These are phyloP conservation scores for Aleurites moluccanus DNA, from an alignment of 441 rosid genomes.

Conservation along the genomic window DNA sequence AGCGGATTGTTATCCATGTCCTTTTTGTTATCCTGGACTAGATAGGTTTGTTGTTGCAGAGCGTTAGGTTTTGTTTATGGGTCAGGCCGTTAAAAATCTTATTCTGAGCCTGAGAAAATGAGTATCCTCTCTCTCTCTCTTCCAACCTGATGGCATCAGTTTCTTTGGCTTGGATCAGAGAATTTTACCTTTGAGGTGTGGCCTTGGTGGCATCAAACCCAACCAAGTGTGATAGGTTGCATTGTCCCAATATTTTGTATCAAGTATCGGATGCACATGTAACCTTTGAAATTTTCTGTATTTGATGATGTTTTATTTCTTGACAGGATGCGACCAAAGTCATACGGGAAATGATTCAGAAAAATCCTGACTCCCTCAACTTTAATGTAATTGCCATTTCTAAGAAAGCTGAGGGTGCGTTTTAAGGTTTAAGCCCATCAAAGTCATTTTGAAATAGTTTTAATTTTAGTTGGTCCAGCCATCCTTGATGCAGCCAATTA, in stretches of 20 bases:
- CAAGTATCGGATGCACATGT: not conserved
- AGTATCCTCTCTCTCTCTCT: not conserved
- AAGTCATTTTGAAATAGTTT: slow-evolving; percentile 8
- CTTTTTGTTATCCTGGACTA: not conserved
- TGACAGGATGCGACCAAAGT: slow-evolving; percentile 72
- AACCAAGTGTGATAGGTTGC: not conserved
- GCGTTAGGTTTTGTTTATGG: not conserved
- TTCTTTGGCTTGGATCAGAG: not conserved
- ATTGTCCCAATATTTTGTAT: not conserved
- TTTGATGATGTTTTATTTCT: slow-evolving; percentile 9
- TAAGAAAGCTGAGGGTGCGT: slow-evolving; percentile 41
- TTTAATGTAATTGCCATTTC: slow-evolving; percentile 78
- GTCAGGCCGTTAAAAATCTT: too few species aligned
- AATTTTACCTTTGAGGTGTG: not conserved
- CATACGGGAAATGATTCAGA: slow-evolving; percentile 66
- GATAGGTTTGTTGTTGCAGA: not conserved
- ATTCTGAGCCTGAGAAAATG: not conserved
- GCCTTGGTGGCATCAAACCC: not conserved
- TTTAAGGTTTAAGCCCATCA: slow-evolving; percentile 17
- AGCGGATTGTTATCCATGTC: not conserved
- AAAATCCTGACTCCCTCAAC: slow-evolving; percentile 69
- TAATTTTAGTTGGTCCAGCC: not conserved
- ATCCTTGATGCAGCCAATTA: slow-evolving; percentile 7
- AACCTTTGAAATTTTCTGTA: not conserved
- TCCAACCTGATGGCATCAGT: not conserved